Evolutionary conservation across 768 basidiomycete genomes (phyloP).

Genomic region (Lactarius psammicola): DNA sequence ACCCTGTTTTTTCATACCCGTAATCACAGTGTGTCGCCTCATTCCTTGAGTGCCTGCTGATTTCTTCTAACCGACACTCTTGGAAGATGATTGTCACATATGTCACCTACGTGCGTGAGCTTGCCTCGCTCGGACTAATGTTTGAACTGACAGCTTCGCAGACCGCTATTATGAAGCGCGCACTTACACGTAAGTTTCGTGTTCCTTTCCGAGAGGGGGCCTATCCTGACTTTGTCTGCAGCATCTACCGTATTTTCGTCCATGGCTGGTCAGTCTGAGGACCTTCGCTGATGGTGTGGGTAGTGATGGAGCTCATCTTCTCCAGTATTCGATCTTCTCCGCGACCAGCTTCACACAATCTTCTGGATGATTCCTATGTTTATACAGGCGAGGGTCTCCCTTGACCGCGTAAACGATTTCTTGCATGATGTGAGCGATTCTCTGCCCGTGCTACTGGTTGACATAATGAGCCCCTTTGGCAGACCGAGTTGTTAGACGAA

Average conservation of each 20-base stretch:
- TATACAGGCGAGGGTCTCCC: constrained; percentile 39
- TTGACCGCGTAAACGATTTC: constrained; percentile 43
- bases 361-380: constrained; percentile 32
- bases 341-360: constrained; percentile 34
- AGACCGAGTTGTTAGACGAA: constrained; percentile 38
- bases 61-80: background rate
- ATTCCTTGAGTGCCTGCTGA: background rate
- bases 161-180: constrained; percentile 37
- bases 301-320: background rate
- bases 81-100: constrained; percentile 38
- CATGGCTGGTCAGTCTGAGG: constrained; percentile 26
- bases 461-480: background rate
- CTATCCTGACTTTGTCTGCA: background rate
- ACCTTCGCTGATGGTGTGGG: background rate
- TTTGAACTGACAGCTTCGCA: background rate
- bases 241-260: constrained; percentile 36
- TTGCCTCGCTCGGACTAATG: background rate
- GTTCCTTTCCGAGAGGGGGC: background rate
- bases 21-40: constrained; percentile 35
- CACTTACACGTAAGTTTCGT: constrained; percentile 34
- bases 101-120: constrained; percentile 33
- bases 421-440: constrained; percentile 32
- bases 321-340: constrained; percentile 43
- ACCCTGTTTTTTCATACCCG: constrained; percentile 39
- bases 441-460: background rate